Evolutionary conservation across 768 basidiomycete species (phyloP).

Genomic region (Tylopilus intermedius): DNA sequence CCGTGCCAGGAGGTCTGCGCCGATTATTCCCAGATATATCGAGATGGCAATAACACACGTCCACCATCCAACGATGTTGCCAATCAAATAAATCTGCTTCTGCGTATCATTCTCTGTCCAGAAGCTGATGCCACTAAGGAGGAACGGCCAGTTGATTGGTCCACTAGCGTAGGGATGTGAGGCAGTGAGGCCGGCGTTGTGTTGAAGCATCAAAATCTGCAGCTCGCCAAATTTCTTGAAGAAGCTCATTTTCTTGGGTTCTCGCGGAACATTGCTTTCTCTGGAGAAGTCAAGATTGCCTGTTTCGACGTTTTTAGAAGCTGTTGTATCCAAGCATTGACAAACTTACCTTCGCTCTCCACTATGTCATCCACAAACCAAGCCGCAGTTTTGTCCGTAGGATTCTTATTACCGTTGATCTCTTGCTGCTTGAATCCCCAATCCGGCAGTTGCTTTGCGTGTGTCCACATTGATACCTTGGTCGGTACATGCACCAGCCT

Average conservation of each 20-base stretch:
- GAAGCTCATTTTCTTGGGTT: constrained; percentile 82
- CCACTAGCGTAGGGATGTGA: constrained; percentile 93
- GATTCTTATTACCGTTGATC: constrained; percentile 94
- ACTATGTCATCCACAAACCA: constrained; percentile 90
- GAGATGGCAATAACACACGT: constrained; percentile 80
- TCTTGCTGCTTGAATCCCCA: constrained; percentile 99
- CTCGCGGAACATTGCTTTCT: constrained; percentile 48
- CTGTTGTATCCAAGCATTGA: neutral
- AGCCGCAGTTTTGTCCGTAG: constrained; percentile 70
- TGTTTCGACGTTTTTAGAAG: constrained; percentile 35
- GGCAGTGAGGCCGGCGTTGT: constrained; percentile 98
- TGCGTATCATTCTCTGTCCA: constrained; percentile 86
- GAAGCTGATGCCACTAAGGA: constrained; percentile 93
- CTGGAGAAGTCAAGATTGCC: constrained; percentile 50
- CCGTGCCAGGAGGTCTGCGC: constrained; percentile 85
- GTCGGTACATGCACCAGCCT: constrained; percentile 85
- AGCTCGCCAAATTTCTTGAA: constrained; percentile 93
- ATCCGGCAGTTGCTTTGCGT: constrained; percentile 77
- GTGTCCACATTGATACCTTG: constrained; percentile 92
- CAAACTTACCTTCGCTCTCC: constrained; percentile 57
- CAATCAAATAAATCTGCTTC: constrained; percentile 94
- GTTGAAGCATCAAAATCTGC: constrained; percentile 93
- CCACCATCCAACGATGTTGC: constrained; percentile 95
- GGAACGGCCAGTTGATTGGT: constrained; percentile 99
- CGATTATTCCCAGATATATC: constrained; percentile 84